phyloP scores from a whole-genome alignment of 1,284 basidiomycete species.

The Fereydounia khargensis region DNA sequence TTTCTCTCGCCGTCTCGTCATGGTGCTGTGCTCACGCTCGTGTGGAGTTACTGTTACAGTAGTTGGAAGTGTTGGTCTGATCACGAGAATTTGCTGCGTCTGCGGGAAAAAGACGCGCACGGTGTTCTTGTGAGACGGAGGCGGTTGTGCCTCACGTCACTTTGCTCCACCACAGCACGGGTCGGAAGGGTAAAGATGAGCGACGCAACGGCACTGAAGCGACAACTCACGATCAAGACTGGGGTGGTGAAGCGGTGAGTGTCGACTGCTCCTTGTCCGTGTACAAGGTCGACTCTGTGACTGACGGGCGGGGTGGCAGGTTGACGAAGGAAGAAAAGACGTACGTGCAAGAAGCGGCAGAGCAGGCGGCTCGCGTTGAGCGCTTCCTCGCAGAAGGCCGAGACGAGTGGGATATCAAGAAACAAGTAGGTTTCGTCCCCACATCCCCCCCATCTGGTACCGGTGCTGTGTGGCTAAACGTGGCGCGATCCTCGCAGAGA shows the following conservation, averaged over 20 bases:
- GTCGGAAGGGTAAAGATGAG: too few relatives aligned
- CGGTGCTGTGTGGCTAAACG: background rate
- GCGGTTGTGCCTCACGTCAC: too few relatives aligned
- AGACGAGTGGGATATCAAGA: conserved; percentile 44
- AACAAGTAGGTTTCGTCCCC: conserved; percentile 17
- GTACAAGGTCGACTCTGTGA: too few relatives aligned
- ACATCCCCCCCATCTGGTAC: background rate
- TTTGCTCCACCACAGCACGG: too few relatives aligned
- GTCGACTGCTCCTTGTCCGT: background rate
- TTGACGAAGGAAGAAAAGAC: conserved; percentile 40
- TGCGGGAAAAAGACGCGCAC: too few relatives aligned
- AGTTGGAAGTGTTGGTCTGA: too few relatives aligned
- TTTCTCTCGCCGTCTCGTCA: too few relatives aligned
- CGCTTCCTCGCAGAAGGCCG: conserved; percentile 22
- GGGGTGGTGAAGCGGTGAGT: conserved; percentile 41
- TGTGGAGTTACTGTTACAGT: too few relatives aligned
- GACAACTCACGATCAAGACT: conserved; percentile 44
- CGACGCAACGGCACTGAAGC: conserved; percentile 21
- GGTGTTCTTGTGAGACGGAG: too few relatives aligned
- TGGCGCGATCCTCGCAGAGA: conserved; percentile 1
- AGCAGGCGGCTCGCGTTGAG: conserved; percentile 22
- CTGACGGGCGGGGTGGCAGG: conserved; percentile 2
- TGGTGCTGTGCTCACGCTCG: too few relatives aligned
- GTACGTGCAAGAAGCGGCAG: conserved; percentile 27
- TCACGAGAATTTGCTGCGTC: too few relatives aligned